Evolutionary conservation across 2,329 filamentous ascomycete genomes (phyloP), one percentile per base, ranked within the genome.

Genomic region (Penicillium olsonii): DNA sequence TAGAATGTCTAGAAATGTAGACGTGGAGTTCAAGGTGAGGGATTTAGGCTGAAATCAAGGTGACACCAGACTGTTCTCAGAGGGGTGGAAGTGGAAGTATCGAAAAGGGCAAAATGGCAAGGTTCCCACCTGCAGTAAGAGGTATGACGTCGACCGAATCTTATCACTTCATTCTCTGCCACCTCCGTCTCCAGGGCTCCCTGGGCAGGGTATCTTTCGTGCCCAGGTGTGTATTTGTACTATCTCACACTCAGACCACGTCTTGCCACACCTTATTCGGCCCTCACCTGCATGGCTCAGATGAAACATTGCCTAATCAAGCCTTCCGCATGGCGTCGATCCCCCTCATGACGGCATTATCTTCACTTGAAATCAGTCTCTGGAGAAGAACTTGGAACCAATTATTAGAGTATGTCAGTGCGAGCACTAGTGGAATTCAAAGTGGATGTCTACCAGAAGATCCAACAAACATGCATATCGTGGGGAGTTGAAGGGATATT

Each of bases 301-400:
- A 42, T 42, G 27, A 42, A 45, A 46, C 47, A 27, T 35, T 45
- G 29, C 60, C 55, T 27, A 38, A 56, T 61, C 55, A 20, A 55
- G 52, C 54, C 50, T 53, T 42, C 35, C 60, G 55, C 61, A 62
- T 62, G 45, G 18, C 40, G 33, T 42, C 48, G 45, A 35, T 48
- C 42, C 43, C 45, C 45, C 48, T 35, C 35, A 68, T 68, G 57
- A 61, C 61, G 54, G 39, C 57, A 57, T 58, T 44, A n/a, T 57
- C n/a, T 15, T 12, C 5, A 31, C 29, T n/a, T n/a, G 12, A 14
- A 4, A 31, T 31, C n/a, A 6, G 5, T n/a, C 29, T n/a, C 29
- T n/a, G 5, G 3, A 15, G n/a, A n/a, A 31, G 4, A 31, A n/a
- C n/a, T n/a, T n/a, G n/a, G n/a, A n/a, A n/a, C n/a, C n/a, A n/a